Evolutionary conservation across 108 stramenopile species (phyloP).

Genomic region (Cyclotella sp.): DNA sequence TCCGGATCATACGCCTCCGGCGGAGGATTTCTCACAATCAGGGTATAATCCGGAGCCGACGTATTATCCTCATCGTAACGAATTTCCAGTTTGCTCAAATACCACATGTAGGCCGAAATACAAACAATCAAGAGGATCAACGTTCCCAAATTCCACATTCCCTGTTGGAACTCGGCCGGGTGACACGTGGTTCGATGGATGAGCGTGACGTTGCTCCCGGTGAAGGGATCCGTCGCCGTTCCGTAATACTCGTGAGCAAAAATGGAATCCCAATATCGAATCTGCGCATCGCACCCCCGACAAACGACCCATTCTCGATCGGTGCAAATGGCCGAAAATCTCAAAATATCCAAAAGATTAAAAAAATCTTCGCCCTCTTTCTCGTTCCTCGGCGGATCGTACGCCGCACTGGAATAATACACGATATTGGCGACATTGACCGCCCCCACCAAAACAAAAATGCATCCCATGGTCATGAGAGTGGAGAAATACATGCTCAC

Average conservation of each 20-base stretch:
- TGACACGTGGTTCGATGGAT: constrained; percentile 38
- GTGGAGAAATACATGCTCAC: constrained; percentile 72
- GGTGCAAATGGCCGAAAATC: constrained; percentile 58
- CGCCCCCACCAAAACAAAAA: constrained; percentile 30
- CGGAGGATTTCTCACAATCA: constrained; percentile 79
- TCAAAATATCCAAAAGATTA: constrained; percentile 28
- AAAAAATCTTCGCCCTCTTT: not conserved
- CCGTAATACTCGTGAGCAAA: constrained; percentile 37
- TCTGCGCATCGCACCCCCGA: constrained; percentile 22
- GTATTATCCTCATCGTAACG: constrained; percentile 66
- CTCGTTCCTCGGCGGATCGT: constrained; percentile 23
- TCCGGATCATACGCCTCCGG: constrained; percentile 75
- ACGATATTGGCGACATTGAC: constrained; percentile 40
- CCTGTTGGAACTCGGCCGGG: constrained; percentile 34
- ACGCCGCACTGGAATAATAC: constrained; percentile 36
- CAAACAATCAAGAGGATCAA: constrained; percentile 58
- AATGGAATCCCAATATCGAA: constrained; percentile 8
- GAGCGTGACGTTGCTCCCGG: constrained; percentile 24
- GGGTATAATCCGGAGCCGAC: constrained; percentile 75
- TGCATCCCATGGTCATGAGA: constrained; percentile 23
- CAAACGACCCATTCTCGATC: constrained; percentile 75
- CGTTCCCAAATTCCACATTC: constrained; percentile 66
- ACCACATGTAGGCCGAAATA: constrained; percentile 47
- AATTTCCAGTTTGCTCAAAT: constrained; percentile 61
- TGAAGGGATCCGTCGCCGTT: constrained; percentile 17